Conservation (phyloP, 2,329 filamentous ascomycete species). For the Shiraia bambusicola region DNA sequence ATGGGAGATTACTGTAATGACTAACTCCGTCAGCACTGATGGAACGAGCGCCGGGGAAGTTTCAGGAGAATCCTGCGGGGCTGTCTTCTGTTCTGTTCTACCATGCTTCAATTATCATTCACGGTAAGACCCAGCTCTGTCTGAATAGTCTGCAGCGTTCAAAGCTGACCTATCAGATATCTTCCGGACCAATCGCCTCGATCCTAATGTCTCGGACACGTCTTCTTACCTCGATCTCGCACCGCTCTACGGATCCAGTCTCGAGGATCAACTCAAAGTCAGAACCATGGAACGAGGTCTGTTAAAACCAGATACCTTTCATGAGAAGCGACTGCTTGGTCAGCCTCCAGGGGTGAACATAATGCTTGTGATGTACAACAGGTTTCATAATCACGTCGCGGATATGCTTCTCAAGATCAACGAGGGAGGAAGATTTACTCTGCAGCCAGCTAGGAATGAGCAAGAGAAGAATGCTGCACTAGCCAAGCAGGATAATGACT, state of each 20-base stretch:
- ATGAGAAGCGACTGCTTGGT: conserved; percentile 61
- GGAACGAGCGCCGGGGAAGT: too few relatives aligned
- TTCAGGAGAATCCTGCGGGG: too few relatives aligned
- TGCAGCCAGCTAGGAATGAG: conserved; percentile 48
- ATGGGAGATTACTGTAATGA: too few relatives aligned
- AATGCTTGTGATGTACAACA: conserved; percentile 63
- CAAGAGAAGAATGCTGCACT: conserved; percentile 25
- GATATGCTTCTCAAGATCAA: conserved; percentile 76
- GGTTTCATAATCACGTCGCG: conserved; percentile 80
- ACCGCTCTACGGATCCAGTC: conserved; percentile 63
- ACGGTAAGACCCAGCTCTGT: conserved; percentile 11
- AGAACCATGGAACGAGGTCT: conserved; percentile 64
- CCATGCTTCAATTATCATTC: conserved; percentile 62
- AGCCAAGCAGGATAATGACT: conserved; percentile 41
- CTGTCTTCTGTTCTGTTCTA: conserved; percentile 70
- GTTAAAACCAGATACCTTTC: conserved; percentile 67
- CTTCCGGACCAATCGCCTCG: conserved; percentile 62
- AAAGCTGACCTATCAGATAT: conserved; percentile 44
- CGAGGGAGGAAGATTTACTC: conserved; percentile 67
- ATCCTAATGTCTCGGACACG: conserved; percentile 62
- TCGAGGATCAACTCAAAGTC: conserved; percentile 63
- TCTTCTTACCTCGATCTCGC: conserved; percentile 72
- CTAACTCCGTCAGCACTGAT: too few relatives aligned
- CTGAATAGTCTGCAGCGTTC: conserved; percentile 14
- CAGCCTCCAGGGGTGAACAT: conserved; percentile 67